Evolutionary conservation across 768 basidiomycete species (phyloP), one percentile per base, ranked within the genome.

Genomic region (Cyathus striatus): DNA sequence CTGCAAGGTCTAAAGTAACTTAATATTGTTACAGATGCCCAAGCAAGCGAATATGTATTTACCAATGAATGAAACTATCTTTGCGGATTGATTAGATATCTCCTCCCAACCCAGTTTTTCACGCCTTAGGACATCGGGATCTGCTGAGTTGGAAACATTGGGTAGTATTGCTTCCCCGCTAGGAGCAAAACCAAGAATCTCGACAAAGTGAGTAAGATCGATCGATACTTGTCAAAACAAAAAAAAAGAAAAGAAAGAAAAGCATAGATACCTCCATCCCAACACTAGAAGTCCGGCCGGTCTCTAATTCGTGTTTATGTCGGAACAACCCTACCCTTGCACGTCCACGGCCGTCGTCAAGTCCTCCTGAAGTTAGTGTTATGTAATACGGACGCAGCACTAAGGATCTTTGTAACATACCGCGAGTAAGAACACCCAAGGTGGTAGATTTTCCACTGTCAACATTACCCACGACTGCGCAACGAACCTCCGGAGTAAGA

Each of bases 291-390:
- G 96, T 99, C 40, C 96, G 71, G 5, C 95, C 95, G 16, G 87
- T 92, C 66, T 98, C 96, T 41, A 97, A 72, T 63, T 99, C 96
- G 56, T 99, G 96, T 60, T 97, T 96, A 60, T 99, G 96, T 42
- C 95, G 75, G 63, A 98, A 98, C 6, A 99, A 68, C 3, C 84
- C 82, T 4, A 97, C 86, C 41, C 95, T 86, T 1, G 87, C 86
- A 39, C 79, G 76, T 1, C 86, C 87, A 60, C 86, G 69, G 21
- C 89, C 88, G 54, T 92, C 90, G 53, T 92, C 90, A 41, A 90
- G 66, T 16, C 76, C 74, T 40, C 86, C 85, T 89, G 23, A 24
- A 13, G 20, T 46, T 61, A 33, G 55, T 43, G 7, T 49, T 49
- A 24, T 52, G 23, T 18, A 35, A 12, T 22, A 14, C 14, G 32